Evolutionary conservation across 2,329 filamentous ascomycete genomes (phyloP), one percentile per base, ranked within the genome.

Genomic region (Aspergillus sergii): DNA sequence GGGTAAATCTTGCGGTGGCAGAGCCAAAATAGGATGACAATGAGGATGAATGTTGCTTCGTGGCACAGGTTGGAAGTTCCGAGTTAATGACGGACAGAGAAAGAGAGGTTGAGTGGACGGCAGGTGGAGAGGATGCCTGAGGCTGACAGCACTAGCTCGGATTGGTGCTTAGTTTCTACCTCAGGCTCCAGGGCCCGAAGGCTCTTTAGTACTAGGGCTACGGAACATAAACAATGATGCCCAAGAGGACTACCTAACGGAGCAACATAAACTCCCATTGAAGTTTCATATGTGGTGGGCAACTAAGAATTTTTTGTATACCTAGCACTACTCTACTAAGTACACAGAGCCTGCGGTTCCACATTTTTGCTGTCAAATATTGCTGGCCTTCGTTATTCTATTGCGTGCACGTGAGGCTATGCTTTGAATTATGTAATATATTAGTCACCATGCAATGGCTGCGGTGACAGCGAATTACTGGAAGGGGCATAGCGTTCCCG

Each of bases 31-130:
- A 50, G 65, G 34, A 67, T 66, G 66, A 59, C 63, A 61, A 64
- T 65, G 68, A 65, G 59, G 64, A 68, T 64, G 64, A 65, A 62
- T 67, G 68, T 70, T 68, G 68, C 61, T 71, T 70, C 65, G 69
- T 71, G 70, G 66, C 69, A 70, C 68, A 69, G 62, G 64, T 64
- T 68, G 67, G 68, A 70, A 70, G 70, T 69, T 71, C 69, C 61
- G 67, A 69, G 62, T 62, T 55, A 65, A 66, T 68, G 66, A 69
- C 62, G 62, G 67, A 63, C 68, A 70, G 58, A 69, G 68, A 69
- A 70, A 69, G 68, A 66, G 68, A 71, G 66, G 66, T 66, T 67
- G 62, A 68, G 68, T 69, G 67, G 65, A 69, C 65, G 65, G 63
- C 60, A 66, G 65, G 69, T 69, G 63, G 69, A 67, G 63, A 58